These are phyloP conservation scores for Aspergillus sp. DNA, from an alignment of 2,329 filamentous ascomycete species.

Conservation along the genomic window DNA sequence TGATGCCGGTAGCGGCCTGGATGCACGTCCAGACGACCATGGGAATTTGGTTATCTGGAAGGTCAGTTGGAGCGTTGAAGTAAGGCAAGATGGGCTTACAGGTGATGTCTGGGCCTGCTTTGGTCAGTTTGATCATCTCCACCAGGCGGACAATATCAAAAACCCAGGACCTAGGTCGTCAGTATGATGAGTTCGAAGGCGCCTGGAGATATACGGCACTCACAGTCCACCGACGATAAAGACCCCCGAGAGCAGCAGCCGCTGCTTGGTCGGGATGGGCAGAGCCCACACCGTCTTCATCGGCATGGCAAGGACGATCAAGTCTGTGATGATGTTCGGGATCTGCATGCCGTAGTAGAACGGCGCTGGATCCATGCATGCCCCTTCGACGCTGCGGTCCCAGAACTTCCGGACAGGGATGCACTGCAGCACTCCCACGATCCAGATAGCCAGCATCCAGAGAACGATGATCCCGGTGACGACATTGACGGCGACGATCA, in stretches of 20 bases:
- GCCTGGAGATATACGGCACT: conserved; percentile 9
- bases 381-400: conserved; percentile 21
- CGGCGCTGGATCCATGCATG: conserved; percentile 24
- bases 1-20: conserved; percentile 29
- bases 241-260: conserved; percentile 23
- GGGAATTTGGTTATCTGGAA: conserved; percentile 27
- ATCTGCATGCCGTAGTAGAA: conserved; percentile 31
- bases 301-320: conserved; percentile 27
- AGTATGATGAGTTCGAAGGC: too few relatives aligned
- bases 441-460: conserved; percentile 23
- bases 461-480: conserved; percentile 21
- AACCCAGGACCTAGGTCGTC: conserved; percentile 20
- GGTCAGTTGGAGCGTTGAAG: neutral
- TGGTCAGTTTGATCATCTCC: conserved; percentile 24
- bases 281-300: conserved; percentile 26
- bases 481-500: conserved; percentile 19
- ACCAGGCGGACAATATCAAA: conserved; percentile 28
- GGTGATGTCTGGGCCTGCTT: conserved; percentile 26
- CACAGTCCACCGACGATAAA: conserved; percentile 31
- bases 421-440: conserved; percentile 22
- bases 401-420: conserved; percentile 27
- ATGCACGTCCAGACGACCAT: conserved; percentile 31
- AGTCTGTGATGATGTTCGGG: conserved; percentile 31
- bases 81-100: conserved; percentile 17
- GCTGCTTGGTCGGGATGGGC: conserved; percentile 24